phyloP scores from a whole-genome alignment of 345 rosid genomes.

The Bretschneidera sinensis region DNA sequence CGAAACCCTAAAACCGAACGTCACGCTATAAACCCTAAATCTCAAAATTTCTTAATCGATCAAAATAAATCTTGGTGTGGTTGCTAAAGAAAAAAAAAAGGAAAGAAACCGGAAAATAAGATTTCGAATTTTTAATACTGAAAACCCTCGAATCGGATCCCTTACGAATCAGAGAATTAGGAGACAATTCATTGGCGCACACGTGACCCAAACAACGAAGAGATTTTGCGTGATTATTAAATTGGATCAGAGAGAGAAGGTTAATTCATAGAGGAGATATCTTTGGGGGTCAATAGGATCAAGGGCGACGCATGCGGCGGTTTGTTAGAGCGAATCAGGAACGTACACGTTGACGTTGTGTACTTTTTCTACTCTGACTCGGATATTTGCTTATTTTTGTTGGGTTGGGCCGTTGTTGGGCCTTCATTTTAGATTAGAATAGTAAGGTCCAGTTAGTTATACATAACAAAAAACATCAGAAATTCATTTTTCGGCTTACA shows the following conservation, averaged over 20 bases:
- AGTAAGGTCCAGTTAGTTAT: too few species aligned
- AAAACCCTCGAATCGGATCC: neutral
- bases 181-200: slow-evolving; percentile 7
- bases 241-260: neutral
- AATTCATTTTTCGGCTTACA: too few species aligned
- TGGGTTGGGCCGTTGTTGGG: neutral
- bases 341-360: slow-evolving; percentile 26
- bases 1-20: slow-evolving; percentile 53
- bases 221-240: neutral
- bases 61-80: slow-evolving; percentile 15
- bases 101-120: neutral
- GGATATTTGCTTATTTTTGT: slow-evolving; percentile 10
- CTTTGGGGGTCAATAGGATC: slow-evolving; percentile 7
- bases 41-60: slow-evolving; percentile 9
- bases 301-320: slow-evolving; percentile 11
- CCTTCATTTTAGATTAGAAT: too few species aligned
- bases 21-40: slow-evolving; percentile 26
- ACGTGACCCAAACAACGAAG: neutral
- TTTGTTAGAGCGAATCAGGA: slow-evolving; percentile 21
- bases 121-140: too few species aligned
- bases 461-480: too few species aligned
- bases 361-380: neutral
- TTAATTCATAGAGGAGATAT: neutral
- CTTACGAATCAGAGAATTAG: neutral
- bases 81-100: neutral